phyloP scores from a whole-genome alignment of 768 basidiomycete species.

The Pilatotrama ljubarskyi region DNA sequence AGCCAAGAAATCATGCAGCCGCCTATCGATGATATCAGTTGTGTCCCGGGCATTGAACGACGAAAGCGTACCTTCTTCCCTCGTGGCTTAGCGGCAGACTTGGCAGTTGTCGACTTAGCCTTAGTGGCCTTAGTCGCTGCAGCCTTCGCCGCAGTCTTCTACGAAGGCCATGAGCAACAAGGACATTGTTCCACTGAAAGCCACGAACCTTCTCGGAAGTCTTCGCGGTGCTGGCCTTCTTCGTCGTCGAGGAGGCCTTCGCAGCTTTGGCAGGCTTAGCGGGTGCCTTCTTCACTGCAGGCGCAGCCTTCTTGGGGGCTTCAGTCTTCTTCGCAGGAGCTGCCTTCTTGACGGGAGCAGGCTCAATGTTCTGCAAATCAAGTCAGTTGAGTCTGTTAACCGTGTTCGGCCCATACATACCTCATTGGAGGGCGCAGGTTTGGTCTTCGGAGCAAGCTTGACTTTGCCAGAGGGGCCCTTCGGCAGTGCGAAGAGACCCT shows the following conservation, averaged over 20 bases:
- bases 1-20: conserved; percentile 8
- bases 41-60: not conserved
- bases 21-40: not conserved
- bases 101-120: conserved; percentile 24
- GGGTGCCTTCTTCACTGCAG: conserved; percentile 32
- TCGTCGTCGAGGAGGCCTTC: conserved; percentile 26
- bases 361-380: conserved; percentile 36
- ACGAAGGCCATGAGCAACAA: not conserved
- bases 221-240: conserved; percentile 38
- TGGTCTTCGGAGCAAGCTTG: conserved; percentile 64
- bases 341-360: conserved; percentile 34
- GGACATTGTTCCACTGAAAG: too few relatives aligned
- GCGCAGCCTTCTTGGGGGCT: conserved; percentile 33
- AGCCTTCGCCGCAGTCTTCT: conserved; percentile 33
- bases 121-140: conserved; percentile 31
- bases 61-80: conserved; percentile 21
- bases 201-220: conserved; percentile 31
- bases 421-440: conserved; percentile 53
- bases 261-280: conserved; percentile 34
- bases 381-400: conserved; percentile 17
- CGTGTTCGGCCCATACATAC: conserved; percentile 34
- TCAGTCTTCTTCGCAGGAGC: conserved; percentile 27
- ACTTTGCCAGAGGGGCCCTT: conserved; percentile 74
- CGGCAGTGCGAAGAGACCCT: conserved; percentile 55
- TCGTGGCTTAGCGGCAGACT: conserved; percentile 26